These are phyloP conservation scores for Licmophora abbreviata DNA, from an alignment of 108 stramenopile species.

Conservation along the genomic window DNA sequence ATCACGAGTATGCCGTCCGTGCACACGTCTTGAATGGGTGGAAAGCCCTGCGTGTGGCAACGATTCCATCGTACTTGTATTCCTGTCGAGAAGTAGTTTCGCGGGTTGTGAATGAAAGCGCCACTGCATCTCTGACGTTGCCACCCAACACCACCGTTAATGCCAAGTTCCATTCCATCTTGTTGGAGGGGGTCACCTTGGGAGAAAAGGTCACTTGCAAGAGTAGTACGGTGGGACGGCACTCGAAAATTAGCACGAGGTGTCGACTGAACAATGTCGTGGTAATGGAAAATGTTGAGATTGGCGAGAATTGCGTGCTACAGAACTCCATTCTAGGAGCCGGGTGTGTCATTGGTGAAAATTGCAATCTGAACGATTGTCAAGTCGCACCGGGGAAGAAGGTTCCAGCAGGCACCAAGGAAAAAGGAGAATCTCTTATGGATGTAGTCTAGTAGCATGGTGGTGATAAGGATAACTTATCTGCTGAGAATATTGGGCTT, in stretches of 20 bases:
- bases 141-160: conserved; percentile 26
- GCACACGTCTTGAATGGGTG: conserved; percentile 43
- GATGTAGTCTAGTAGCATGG: no score
- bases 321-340: conserved; percentile 70
- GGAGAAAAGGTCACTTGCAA: conserved; percentile 73
- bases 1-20: conserved; percentile 39
- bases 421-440: conserved; percentile 62
- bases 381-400: conserved; percentile 56
- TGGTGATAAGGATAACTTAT: no score
- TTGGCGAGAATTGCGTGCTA: conserved; percentile 63
- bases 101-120: conserved; percentile 11
- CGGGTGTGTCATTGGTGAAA: conserved; percentile 58
- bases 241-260: conserved; percentile 44
- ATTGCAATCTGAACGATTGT: conserved; percentile 82
- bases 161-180: conserved; percentile 57
- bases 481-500: no score
- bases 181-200: conserved; percentile 35
- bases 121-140: conserved; percentile 3
- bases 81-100: conserved; percentile 65
- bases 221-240: conserved; percentile 53
- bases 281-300: conserved; percentile 62
- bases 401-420: conserved; percentile 52
- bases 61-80: conserved; percentile 57
- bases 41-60: conserved; percentile 53
- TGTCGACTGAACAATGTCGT: conserved; percentile 80